Evolutionary conservation across 805 yeast genomes (phyloP).

Genomic region (Candida incommunis): DNA sequence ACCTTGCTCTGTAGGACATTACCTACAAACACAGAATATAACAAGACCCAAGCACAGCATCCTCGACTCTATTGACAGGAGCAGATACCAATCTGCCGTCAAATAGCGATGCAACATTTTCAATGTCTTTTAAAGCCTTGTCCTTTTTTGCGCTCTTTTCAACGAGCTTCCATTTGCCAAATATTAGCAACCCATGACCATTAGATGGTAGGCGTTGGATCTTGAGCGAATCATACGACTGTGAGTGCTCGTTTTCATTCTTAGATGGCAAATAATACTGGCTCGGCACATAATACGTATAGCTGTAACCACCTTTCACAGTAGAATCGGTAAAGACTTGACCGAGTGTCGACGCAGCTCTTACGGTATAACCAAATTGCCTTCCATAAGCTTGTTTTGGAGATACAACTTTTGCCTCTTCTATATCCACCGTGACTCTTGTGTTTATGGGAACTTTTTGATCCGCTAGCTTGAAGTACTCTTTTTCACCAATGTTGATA

Average conservation of each 20-base stretch:
- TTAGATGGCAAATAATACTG: slow-evolving; percentile 34
- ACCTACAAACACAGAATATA: neutral
- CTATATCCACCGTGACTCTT: slow-evolving; percentile 65
- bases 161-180: slow-evolving; percentile 40
- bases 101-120: neutral
- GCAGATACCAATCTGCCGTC: neutral
- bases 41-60: neutral
- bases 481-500: slow-evolving; percentile 59
- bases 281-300: slow-evolving; percentile 48
- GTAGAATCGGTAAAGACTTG: slow-evolving; percentile 59
- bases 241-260: slow-evolving; percentile 5
- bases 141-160: neutral
- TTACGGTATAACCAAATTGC: slow-evolving; percentile 58
- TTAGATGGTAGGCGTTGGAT: neutral
- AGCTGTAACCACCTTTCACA: slow-evolving; percentile 53
- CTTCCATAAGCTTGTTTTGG: slow-evolving; percentile 49
- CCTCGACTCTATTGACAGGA: neutral
- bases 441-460: slow-evolving; percentile 63
- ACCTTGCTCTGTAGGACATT: too few relatives aligned
- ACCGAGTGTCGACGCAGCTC: slow-evolving; percentile 48
- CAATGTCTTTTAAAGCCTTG: neutral
- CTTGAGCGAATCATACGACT: neutral
- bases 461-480: slow-evolving; percentile 40
- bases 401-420: slow-evolving; percentile 48
- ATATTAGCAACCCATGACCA: slow-evolving; percentile 35